Evolutionary conservation across 2,329 filamentous ascomycete genomes (phyloP), one percentile per base, ranked within the genome.

Genomic region (Xylariaceae sp.): DNA sequence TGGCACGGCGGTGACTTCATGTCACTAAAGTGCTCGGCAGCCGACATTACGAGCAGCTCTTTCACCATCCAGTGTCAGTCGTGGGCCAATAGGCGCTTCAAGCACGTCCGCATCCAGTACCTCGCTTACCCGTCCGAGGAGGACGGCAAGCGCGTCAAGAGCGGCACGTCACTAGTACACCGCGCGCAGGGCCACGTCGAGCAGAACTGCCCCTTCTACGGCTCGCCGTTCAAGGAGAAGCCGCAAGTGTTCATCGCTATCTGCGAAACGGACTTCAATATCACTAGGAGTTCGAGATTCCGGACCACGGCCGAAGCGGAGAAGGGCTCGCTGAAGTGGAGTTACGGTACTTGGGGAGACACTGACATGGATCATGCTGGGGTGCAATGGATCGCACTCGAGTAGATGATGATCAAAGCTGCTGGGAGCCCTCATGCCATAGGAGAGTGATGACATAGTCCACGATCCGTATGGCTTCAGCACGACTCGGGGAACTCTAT

Each of bases 131-230:
- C 39, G 4, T 23, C 39, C 11, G 39, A 43, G n/a, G 39, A 43
- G n/a, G 23, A 43, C 23, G 39, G 39, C 8, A 43, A 43, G 39
- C 39, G 39, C 39, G 39, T 43, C 39, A 43, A 43, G 39, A 43
- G 39, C 39, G 39, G 39, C 6, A 43, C 39, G n/a, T 21, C 39
- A 8, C n/a, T 14, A 9, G 39, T 43, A 11, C 23, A 43, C 8
- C 39, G 39, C 2, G 21, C 3, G 11, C 39, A 43, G 39, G 39
- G 17, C 3, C 8, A 9, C 21, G 19, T 43, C 12, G 39, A 43
- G 7, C 17, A 23, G 39, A 16, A 43, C 12, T 43, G 39, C 23
- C 39, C 39, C 39, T 43, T 43, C 19, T 43, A 43, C 9, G 39
- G 39, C 16, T 16, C 16, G 39, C 39, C 39, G 23, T 43, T 43